phyloP scores from a whole-genome alignment of 179 eudicot species.

The Monotropa hypopitys region DNA sequence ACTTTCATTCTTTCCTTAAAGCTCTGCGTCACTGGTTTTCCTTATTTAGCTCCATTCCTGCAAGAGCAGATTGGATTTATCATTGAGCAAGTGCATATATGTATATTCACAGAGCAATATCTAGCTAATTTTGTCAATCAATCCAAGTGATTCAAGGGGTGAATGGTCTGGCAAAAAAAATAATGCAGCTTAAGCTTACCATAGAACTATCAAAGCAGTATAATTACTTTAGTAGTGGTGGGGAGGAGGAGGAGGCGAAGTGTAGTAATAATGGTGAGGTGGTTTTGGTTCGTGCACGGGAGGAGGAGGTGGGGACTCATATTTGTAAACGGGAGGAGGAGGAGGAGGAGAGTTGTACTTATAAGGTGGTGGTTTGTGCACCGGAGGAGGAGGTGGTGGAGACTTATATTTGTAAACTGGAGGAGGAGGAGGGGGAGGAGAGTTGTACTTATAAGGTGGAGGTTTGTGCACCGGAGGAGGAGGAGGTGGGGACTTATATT shows the following conservation, averaged over 20 bases:
- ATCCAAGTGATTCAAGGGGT: not conserved
- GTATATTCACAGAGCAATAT: not conserved
- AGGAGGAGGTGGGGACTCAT: not conserved
- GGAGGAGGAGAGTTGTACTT: conserved; percentile 7
- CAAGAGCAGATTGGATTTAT: not conserved
- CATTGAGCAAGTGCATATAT: not conserved
- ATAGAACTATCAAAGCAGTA: not conserved
- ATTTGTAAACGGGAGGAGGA: not conserved
- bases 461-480: not conserved
- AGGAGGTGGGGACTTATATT: not conserved
- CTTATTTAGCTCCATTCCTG: not conserved
- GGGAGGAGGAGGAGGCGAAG: not conserved
- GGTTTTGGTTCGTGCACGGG: too few relatives aligned
- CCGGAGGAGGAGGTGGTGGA: conserved; percentile 15
- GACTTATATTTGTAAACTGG: conserved; percentile 1
- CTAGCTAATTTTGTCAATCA: not conserved
- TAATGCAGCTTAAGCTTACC: not conserved
- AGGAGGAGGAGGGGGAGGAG: not conserved
- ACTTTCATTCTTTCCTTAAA: not conserved
- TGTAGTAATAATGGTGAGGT: not conserved
- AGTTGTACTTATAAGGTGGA: not conserved
- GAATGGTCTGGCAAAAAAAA: not conserved
- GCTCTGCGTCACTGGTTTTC: not conserved
- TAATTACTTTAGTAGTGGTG: not conserved
- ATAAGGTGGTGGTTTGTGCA: not conserved